Base-by-base conservation (phyloP, 169 alveolate genomes). In the Eimeria maxima region DNA sequence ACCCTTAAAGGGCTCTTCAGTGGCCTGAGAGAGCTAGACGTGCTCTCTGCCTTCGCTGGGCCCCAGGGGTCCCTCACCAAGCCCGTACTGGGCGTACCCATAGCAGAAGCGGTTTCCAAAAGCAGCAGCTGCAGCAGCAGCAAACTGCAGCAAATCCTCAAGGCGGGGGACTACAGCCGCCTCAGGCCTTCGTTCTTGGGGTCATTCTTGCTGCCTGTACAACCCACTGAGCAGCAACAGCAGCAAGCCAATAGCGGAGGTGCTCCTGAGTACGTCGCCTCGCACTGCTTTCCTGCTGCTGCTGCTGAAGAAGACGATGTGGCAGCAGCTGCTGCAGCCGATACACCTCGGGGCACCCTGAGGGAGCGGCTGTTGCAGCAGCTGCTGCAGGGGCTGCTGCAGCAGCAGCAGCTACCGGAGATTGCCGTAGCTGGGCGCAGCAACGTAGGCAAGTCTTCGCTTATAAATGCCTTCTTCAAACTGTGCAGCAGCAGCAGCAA, bases 381-480 rank as follows among this genome's bases (percentile, higher is more conserved):
- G 60, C 60, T 53, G 60, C 60, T 53, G 6, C 60, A 53, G 60
- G 60, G 60, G 60, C 20, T 53, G 60, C 60, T 53, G 60, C 60
- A 53, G 60, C 60, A 53, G 60, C 60, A 65, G 78, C 84, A 63
- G 57, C 88, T 89, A 16, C 96, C 96, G 29, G 96, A 95, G 27
- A 65, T 95, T 11, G 96, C 95, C 24, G 27, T 95, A 27, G 45
- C 90, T 42, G 96, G 96, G 29, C 90, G 96, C 42, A 86, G 95
- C 88, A 95, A 95, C 67, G 96, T 86, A 22, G 96, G 96, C 13
- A 95, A 95, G 45, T 95, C 96, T 33, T 86, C 95, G 47, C 90
- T 95, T 53, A 5, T 95, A 33, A 95, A 95, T 45, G 89, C 60
- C 60, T 53, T 53, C 60, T 53, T 53, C 60, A 53, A 53, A 53